Conservation (phyloP, 805 yeast species). For the Candida khao-thaluensis region DNA sequence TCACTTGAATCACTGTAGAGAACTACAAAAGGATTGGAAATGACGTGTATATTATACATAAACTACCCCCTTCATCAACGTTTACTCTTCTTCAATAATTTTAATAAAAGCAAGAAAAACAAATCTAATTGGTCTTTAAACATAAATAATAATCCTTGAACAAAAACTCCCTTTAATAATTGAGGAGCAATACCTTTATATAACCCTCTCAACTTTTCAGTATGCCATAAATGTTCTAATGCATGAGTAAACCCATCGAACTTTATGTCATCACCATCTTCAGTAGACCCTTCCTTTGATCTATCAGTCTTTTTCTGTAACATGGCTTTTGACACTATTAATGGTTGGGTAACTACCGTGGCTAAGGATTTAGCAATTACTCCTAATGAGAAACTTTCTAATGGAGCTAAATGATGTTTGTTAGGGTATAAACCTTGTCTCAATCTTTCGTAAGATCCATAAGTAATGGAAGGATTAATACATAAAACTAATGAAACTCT, state of each 20-base stretch:
- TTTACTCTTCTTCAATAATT: slow-evolving; percentile 16
- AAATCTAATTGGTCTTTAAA: slow-evolving; percentile 67
- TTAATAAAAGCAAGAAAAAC: slow-evolving; percentile 35
- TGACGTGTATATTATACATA: no score
- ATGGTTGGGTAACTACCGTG: slow-evolving; percentile 77
- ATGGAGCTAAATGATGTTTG: slow-evolving; percentile 50
- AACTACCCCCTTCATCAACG: no score
- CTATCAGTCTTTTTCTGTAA: slow-evolving; percentile 51
- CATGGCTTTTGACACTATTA: slow-evolving; percentile 81
- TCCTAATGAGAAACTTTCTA: slow-evolving; percentile 69
- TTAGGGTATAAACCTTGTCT: slow-evolving; percentile 48
- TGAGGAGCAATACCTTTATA: slow-evolving; percentile 85
- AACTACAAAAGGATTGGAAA: no score
- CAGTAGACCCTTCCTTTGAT: slow-evolving; percentile 16
- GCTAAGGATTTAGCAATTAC: slow-evolving; percentile 81
- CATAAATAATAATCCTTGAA: slow-evolving; percentile 81
- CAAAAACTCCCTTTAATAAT: slow-evolving; percentile 74
- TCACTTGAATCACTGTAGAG: no score
- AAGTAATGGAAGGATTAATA: slow-evolving; percentile 82
- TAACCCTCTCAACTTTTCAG: slow-evolving; percentile 64
- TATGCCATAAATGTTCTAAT: slow-evolving; percentile 53
- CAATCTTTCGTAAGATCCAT: slow-evolving; percentile 74
- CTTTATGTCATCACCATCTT: slow-evolving; percentile 34
- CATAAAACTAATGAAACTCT: slow-evolving; percentile 78
- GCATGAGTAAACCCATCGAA: slow-evolving; percentile 65